These are phyloP conservation scores for Sporothrix pseudoabietina DNA, from an alignment of 2,329 filamentous ascomycete genomes.

Conservation along the genomic window DNA sequence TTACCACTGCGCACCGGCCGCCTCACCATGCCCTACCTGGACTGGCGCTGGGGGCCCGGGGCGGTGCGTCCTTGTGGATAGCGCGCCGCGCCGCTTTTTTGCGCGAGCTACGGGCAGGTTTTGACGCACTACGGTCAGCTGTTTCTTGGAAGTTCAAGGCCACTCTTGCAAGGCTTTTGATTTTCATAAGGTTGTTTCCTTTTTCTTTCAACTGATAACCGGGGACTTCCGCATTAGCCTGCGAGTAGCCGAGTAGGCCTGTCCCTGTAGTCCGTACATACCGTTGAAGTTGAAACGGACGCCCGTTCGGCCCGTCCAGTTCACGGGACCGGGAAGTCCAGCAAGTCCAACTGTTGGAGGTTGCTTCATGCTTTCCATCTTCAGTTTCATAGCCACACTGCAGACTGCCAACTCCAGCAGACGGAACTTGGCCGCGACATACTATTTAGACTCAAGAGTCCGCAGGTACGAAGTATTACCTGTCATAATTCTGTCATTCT, in stretches of 20 bases:
- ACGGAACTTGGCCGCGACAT: neutral
- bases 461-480: neutral
- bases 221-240: neutral
- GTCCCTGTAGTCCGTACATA: too few species aligned
- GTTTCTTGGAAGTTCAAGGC: neutral
- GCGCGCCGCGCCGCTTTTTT: conserved; percentile 9
- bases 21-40: neutral
- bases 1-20: neutral
- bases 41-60: conserved; percentile 3
- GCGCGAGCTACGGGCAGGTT: neutral
- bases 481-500: neutral
- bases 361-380: neutral
- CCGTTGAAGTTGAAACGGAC: neutral
- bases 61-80: neutral
- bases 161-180: neutral
- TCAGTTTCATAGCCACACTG: neutral
- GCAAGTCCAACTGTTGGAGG: neutral
- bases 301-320: neutral
- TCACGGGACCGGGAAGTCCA: neutral
- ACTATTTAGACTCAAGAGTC: neutral
- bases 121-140: neutral
- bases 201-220: neutral
- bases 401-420: neutral
- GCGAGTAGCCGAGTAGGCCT: neutral
- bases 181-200: neutral